phyloP scores from a whole-genome alignment of 257 asterid genomes.

The Gentiana dahurica region DNA sequence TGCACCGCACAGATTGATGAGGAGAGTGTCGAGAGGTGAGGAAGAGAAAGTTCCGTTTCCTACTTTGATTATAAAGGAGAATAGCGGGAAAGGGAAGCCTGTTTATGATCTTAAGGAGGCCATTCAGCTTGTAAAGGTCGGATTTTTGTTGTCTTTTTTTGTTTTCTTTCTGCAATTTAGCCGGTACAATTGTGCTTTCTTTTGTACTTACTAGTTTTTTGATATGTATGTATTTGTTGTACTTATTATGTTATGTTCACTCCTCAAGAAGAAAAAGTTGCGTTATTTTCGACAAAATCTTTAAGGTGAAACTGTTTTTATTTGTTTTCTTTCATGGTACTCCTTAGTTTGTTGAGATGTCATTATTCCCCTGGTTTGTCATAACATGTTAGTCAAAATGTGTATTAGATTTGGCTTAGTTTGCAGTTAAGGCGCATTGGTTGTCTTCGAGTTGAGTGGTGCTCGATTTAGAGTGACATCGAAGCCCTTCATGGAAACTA shows the following conservation, averaged over 20 bases:
- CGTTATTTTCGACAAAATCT: too few species aligned
- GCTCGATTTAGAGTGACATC: too few species aligned
- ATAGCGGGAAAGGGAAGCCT: constrained; percentile 39
- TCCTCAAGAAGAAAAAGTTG: too few species aligned
- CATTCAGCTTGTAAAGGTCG: constrained; percentile 70
- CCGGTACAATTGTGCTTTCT: neutral
- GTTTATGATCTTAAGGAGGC: constrained; percentile 90
- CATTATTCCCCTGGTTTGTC: too few species aligned
- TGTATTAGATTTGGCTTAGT: neutral
- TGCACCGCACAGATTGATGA: constrained; percentile 15
- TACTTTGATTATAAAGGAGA: constrained; percentile 41
- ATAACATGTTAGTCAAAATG: neutral
- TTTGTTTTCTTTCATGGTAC: too few species aligned
- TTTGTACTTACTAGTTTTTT: neutral
- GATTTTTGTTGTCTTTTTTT: constrained; percentile 14
- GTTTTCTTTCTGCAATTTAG: neutral
- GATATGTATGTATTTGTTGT: neutral
- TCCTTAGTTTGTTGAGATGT: too few species aligned
- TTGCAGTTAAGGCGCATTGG: neutral
- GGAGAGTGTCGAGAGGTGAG: constrained; percentile 30
- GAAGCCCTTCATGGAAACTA: too few species aligned
- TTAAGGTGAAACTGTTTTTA: too few species aligned
- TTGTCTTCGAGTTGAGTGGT: too few species aligned
- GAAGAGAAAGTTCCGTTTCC: constrained; percentile 71
- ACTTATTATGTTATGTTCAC: too few species aligned